These are phyloP conservation scores for Silene coronaria DNA, from an alignment of 179 eudicot genomes.

Conservation along the genomic window DNA sequence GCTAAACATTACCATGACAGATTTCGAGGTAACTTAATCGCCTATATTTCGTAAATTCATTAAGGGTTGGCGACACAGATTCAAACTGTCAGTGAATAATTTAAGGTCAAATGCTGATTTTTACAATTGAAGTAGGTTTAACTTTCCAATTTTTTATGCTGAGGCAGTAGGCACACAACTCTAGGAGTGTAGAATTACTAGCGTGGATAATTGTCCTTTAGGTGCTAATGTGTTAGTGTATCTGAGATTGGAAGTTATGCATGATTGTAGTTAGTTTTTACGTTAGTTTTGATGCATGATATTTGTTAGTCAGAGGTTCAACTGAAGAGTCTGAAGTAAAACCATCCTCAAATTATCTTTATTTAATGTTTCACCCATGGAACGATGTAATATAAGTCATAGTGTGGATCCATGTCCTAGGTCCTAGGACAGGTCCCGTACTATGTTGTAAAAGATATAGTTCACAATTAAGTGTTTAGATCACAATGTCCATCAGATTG, in stretches of 20 bases:
- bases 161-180: background rate
- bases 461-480: background rate
- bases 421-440: background rate
- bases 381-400: background rate
- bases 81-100: background rate
- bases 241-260: background rate
- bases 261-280: background rate
- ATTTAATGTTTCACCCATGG: background rate
- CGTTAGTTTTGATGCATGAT: background rate
- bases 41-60: background rate
- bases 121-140: background rate
- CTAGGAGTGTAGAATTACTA: background rate
- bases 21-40: slow-evolving; percentile 71
- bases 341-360: background rate
- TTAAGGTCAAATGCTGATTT: background rate
- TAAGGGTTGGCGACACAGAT: background rate
- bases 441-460: background rate
- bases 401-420: background rate
- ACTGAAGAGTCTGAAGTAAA: background rate
- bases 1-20: slow-evolving; percentile 63
- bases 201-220: background rate
- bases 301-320: background rate
- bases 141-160: background rate
- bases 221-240: background rate
- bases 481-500: background rate